A percentile compares a stretch with the other conserved stretches of the same genome.
Evolutionary conservation across 441 rosid species (phyloP).

Genomic region (Biscutella laevigata): DNA sequence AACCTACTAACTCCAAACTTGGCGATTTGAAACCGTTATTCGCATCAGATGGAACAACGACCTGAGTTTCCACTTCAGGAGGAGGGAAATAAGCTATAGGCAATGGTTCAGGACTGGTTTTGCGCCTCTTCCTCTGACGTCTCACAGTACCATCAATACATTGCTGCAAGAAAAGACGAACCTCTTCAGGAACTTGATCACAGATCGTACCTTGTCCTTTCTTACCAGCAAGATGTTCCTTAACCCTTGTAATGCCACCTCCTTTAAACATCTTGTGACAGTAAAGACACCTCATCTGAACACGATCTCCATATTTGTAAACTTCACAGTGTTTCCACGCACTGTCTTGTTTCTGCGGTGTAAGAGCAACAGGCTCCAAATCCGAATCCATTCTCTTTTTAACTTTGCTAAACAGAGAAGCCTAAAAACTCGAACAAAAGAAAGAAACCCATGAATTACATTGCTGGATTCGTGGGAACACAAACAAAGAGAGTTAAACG

Average conservation of each 20-base stretch:
- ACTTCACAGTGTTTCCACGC: slow-evolving; percentile 84
- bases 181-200: slow-evolving; percentile 53
- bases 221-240: slow-evolving; percentile 89
- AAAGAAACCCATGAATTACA: slow-evolving; percentile 3
- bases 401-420: not conserved
- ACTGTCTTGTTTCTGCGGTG: slow-evolving; percentile 70
- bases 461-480: not conserved
- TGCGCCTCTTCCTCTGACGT: slow-evolving; percentile 52
- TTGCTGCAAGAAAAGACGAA: slow-evolving; percentile 50
- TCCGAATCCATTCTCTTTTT: slow-evolving; percentile 23
- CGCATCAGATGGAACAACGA: slow-evolving; percentile 33
- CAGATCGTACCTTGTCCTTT: slow-evolving; percentile 80
- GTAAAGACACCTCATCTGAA: slow-evolving; percentile 68
- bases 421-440: not conserved
- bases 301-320: slow-evolving; percentile 47
- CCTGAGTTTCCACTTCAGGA: slow-evolving; percentile 21
- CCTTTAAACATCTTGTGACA: slow-evolving; percentile 79
- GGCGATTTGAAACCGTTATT: slow-evolving; percentile 24
- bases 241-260: slow-evolving; percentile 90
- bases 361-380: slow-evolving; percentile 47
- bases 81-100: slow-evolving; percentile 30
- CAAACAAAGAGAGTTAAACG: too few species aligned
- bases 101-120: slow-evolving; percentile 27
- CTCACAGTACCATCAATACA: slow-evolving; percentile 53
- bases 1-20: too few species aligned